Base-by-base conservation (phyloP, 345 rosid genomes). In the Toxicodendron radicans region DNA sequence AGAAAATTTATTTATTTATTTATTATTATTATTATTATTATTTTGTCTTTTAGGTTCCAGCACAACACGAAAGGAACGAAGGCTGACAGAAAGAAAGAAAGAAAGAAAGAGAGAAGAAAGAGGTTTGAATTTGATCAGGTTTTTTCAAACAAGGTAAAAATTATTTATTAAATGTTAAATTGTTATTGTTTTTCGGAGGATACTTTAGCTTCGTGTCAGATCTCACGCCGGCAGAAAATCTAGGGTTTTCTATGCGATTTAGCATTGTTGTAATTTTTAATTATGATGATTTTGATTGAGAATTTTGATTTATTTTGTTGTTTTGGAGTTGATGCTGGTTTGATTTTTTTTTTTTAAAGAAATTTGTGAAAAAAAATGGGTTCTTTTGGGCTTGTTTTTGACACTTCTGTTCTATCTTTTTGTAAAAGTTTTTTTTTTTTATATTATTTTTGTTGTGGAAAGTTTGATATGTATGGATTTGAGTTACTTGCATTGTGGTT, bases 51-150 rank as follows among this genome's bases (percentile, higher is more conserved):
- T 51, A 2, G 43, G 43, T 38, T 38, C 43, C 43, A 38, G 7
- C 7, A 38, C 6, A 38, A 7, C 43, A 6, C 43, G 43, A 7
- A 38, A 38, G 6, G 0, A 8, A 38, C 20, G 5, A 16, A 16
- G 33, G 14, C 21, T 6, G 2, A n/a, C 4, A 24, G 18, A 64
- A 58, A 16, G 4, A 27, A 59, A 59, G 59, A 61, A 30, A 62
- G 48, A 17, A 30, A 30, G 58, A 71, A 71, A 27, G 18, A 59
- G 17, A 21, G 30, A 27, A 71, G 74, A 71, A 60, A 71, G 46
- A 49, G 14, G 6, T 24, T 45, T 58, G 30, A 68, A 33, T 56
- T 69, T 69, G 48, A 61, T 72, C 59, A 30, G 59, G 48, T 49
- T 24, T 51, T 5, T 72, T 60, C 33, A 49, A 72, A 59, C 27